Evolutionary conservation across 768 basidiomycete genomes (phyloP), one percentile per base, ranked within the genome.

Genomic region (Suillus tomentosus): DNA sequence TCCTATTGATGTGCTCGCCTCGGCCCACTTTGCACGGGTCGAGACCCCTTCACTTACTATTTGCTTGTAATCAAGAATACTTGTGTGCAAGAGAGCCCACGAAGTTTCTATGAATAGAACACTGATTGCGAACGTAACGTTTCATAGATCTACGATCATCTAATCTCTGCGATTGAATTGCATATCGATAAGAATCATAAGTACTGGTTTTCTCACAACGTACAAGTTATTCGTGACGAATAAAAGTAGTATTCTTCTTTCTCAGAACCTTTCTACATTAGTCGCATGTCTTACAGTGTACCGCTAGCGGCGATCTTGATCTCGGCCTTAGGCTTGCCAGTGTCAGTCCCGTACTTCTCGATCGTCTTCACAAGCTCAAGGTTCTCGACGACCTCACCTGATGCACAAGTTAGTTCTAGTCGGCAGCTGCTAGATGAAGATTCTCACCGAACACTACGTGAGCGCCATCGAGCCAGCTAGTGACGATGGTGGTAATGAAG

Each of bases 401-500:
- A 11, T 17, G 61, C 3, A 54, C 10, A 48, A 61, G 58, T 60
- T 34, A 51, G 27, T 45, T 36, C 51, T 37, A 37, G 24, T 27
- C 45, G 17, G 59, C 9, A 51, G 5, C n/a, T 24, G 19, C 19
- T 31, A 24, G 19, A n/a, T 36, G 19, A 51, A 61, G 14, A 57
- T 62, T 73, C 54, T 69, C 3, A 87, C 94, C 95, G 71, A 96
- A 95, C 56, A 96, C 94, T 77, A 94, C 90, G 77, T 94, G 89
- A 63, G 82, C 84, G 63, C 88, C 89, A 73, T 95, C 91, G 64
- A 95, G 86, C 92, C 91, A 94, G 43, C 80, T 77, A 3, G 91
- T 91, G 40, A 79, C 77, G 62, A 87, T 88, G 47, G 93, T 95
- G 67, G 91, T 94, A 80, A 96, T 87, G 83, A 96, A 95, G 85